Evolutionary conservation across 192 early-diverging fungal genomes (phyloP), one percentile per base, ranked within the genome.

Genomic region (Kickxella alabastrina): DNA sequence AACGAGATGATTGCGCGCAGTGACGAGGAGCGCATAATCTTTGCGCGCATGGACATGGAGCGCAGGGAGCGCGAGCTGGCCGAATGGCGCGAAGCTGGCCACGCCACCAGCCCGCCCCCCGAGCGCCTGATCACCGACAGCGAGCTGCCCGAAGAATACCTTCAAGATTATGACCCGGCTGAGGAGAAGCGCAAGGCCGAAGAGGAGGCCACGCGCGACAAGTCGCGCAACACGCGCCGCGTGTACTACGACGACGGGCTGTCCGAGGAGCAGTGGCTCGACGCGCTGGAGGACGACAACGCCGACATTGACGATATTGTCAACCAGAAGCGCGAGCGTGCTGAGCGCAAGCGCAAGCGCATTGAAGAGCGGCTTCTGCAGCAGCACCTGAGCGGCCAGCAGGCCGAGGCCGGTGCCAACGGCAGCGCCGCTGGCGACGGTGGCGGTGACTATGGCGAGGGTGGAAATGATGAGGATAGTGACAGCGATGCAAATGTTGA

Each of bases 251-350:
- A 92, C 55, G 93, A 99, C 57, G 92, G 87, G 6, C 75, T 97
- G 57, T 91, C 87, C 1, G 94, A 99, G 51, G 91, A 96, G 35
- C 89, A 99, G 62, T 99, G 83, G 82, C 59, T 95, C n/a, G 75
- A 85, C 36, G 83, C 84, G 14, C 68, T 85, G 22, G 82, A 90
- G 61, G 75, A 88, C 47, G 86, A 85, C 43, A 57, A 77, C 19
- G 68, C 69, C 48, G 83, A 83, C 26, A 62, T 88, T 15, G 75
- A 83, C 19, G 84, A 85, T 22, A 49, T 83, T 17, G 82, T 79
- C 31, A 38, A 40, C 25, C 57, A 64, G 47, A 68, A 77, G 56
- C 78, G 78, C 39, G 67, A 79, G 13, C 22, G 35, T 15, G 35
- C 59, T 22, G 59, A 62, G 57, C 74, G 72, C 52, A 50, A 39